Evolutionary conservation across 2,329 filamentous ascomycete genomes (phyloP).

Genomic region (Aspergillus sp.): DNA sequence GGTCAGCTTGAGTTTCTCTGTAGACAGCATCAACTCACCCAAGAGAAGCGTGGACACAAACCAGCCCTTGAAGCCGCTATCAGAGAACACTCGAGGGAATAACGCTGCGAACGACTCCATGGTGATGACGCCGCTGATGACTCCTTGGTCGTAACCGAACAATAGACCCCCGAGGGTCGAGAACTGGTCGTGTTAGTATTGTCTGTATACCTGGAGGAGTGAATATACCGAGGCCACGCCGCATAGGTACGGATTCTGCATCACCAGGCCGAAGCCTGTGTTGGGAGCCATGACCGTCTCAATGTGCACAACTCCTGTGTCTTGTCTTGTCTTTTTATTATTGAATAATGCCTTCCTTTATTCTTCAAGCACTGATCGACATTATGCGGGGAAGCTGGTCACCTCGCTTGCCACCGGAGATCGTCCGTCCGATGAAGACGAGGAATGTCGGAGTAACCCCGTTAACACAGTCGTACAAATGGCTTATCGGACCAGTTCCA

Average conservation of each 20-base stretch:
- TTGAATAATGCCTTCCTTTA: too few relatives aligned
- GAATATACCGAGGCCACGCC: conserved; percentile 45
- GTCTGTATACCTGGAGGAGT: too few relatives aligned
- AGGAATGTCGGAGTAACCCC: too few relatives aligned
- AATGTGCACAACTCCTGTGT: too few relatives aligned
- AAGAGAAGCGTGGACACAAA: conserved; percentile 53
- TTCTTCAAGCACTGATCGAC: too few relatives aligned
- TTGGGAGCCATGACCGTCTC: too few relatives aligned
- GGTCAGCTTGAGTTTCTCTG: conserved; percentile 4
- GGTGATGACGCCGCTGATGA: conserved; percentile 48
- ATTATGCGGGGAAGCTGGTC: too few relatives aligned
- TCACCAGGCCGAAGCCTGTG: conserved; percentile 26
- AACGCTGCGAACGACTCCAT: conserved; percentile 48
- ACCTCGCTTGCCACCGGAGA: too few relatives aligned
- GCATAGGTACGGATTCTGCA: conserved; percentile 47
- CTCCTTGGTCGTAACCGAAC: conserved; percentile 54
- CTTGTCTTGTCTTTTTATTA: too few relatives aligned
- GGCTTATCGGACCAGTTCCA: too few relatives aligned
- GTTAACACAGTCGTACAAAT: too few relatives aligned
- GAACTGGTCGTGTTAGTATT: conserved; percentile 26
- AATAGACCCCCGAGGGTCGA: conserved; percentile 46
- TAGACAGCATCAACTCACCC: conserved; percentile 22
- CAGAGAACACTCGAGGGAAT: conserved; percentile 43
- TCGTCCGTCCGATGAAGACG: too few relatives aligned
- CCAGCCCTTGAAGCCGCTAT: conserved; percentile 54